Conservation (phyloP, 495 filamentous ascomycete genomes). For the Hyaloscypha hepaticicola region DNA sequence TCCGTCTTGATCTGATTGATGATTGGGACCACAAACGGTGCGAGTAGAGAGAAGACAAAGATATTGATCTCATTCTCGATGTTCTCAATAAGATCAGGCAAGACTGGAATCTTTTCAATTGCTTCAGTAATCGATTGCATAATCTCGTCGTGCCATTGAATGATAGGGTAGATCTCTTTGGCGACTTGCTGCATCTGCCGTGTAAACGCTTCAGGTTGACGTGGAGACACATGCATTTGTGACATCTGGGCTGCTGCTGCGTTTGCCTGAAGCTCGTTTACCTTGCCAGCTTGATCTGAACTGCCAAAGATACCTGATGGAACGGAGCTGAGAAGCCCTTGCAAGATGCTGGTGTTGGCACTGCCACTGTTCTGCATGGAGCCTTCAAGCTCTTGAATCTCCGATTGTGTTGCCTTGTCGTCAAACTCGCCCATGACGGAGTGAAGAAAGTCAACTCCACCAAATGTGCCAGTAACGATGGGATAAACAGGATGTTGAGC, state of each 20-base stretch:
- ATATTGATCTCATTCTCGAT: constrained; percentile 78
- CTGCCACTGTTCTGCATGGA: constrained; percentile 61
- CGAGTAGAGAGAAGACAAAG: constrained; percentile 83
- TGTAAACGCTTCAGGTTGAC: constrained; percentile 74
- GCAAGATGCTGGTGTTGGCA: constrained; percentile 62
- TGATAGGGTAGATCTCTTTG: constrained; percentile 75
- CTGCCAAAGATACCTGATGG: constrained; percentile 73
- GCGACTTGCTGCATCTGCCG: constrained; percentile 62
- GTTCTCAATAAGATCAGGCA: constrained; percentile 41
- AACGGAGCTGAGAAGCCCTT: constrained; percentile 73
- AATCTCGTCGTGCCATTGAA: constrained; percentile 85
- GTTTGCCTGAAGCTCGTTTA: constrained; percentile 65
- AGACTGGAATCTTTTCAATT: constrained; percentile 39
- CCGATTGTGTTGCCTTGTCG: constrained; percentile 84
- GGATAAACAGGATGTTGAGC: constrained; percentile 66
- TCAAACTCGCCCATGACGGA: constrained; percentile 86
- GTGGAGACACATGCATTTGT: constrained; percentile 63
- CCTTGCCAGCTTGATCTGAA: constrained; percentile 62
- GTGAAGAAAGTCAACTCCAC: constrained; percentile 92
- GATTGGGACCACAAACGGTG: constrained; percentile 81
- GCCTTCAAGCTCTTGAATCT: constrained; percentile 78
- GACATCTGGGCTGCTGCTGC: constrained; percentile 66
- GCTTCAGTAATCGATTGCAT: constrained; percentile 74
- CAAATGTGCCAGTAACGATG: constrained; percentile 86
- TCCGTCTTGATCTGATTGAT: constrained; percentile 82